Evolutionary conservation across 306 rosid genomes (phyloP).

Genomic region (Pterocarpus santalinus): DNA sequence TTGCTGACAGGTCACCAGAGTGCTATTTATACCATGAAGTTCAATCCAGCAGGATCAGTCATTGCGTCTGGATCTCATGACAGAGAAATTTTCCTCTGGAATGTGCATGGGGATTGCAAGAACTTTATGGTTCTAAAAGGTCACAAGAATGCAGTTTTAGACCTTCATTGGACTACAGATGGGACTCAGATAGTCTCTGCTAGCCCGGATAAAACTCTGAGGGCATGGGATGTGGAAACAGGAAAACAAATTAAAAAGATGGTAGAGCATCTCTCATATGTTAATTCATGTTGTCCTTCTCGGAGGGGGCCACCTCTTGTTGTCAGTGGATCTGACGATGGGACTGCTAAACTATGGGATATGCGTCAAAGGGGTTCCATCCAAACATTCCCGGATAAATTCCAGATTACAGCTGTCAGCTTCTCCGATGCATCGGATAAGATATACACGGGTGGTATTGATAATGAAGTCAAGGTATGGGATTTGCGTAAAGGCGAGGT

Average conservation of each 20-base stretch:
- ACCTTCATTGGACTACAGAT: conserved; percentile 96
- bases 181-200: conserved; percentile 89
- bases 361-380: conserved; percentile 98
- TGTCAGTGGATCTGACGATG: conserved; percentile 95
- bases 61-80: conserved; percentile 96
- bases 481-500: conserved; percentile 97
- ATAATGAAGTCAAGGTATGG: conserved; percentile 93
- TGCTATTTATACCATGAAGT: conserved; percentile 87
- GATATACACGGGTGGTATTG: conserved; percentile 92
- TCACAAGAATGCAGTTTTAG: conserved; percentile 94
- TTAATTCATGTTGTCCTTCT: conserved; percentile 91
- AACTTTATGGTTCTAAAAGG: conserved; percentile 92
- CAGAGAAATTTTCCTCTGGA: conserved; percentile 92
- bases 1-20: conserved; percentile 90
- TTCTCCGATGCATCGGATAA: conserved; percentile 96
- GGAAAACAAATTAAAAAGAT: conserved; percentile 92
- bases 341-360: conserved; percentile 97
- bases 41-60: conserved; percentile 86
- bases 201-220: conserved; percentile 88
- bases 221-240: conserved; percentile 97
- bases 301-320: conserved; percentile 94
- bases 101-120: conserved; percentile 90
- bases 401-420: conserved; percentile 87
- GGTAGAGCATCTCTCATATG: conserved; percentile 94
- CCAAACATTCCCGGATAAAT: conserved; percentile 96